phyloP scores from a whole-genome alignment of 2,329 filamentous ascomycete species.

The Pestalotiopsis sp. region DNA sequence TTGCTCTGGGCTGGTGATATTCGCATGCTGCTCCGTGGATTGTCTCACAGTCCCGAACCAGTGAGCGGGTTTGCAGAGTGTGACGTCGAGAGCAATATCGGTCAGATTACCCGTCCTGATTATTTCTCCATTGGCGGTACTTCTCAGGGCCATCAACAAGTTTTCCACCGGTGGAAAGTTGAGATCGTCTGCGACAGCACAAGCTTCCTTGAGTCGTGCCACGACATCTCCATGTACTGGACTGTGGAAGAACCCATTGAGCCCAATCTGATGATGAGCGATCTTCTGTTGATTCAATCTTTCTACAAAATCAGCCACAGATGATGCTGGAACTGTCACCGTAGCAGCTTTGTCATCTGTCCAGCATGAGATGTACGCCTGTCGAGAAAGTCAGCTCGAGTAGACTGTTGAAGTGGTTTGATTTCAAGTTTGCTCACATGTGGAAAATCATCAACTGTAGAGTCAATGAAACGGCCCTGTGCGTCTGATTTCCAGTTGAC shows the following conservation, averaged over 20 bases:
- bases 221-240: not conserved
- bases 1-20: not conserved
- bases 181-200: not conserved
- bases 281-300: not conserved
- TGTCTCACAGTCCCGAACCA: not conserved
- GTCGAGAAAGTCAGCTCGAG: not conserved
- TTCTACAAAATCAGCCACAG: not conserved
- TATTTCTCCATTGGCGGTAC: not conserved
- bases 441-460: not conserved
- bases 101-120: not conserved
- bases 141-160: not conserved
- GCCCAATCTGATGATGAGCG: not conserved
- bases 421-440: not conserved
- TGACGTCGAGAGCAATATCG: not conserved
- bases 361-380: slow-evolving; percentile 1
- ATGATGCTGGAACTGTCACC: not conserved
- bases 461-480: not conserved
- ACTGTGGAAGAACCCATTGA: not conserved
- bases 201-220: not conserved
- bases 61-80: not conserved
- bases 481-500: not conserved
- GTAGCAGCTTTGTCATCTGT: not conserved
- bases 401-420: not conserved
- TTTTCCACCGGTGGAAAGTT: not conserved
- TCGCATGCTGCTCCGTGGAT: not conserved